Evolutionary conservation across 345 rosid species (phyloP).

Genomic region (Iberis pinnata): DNA sequence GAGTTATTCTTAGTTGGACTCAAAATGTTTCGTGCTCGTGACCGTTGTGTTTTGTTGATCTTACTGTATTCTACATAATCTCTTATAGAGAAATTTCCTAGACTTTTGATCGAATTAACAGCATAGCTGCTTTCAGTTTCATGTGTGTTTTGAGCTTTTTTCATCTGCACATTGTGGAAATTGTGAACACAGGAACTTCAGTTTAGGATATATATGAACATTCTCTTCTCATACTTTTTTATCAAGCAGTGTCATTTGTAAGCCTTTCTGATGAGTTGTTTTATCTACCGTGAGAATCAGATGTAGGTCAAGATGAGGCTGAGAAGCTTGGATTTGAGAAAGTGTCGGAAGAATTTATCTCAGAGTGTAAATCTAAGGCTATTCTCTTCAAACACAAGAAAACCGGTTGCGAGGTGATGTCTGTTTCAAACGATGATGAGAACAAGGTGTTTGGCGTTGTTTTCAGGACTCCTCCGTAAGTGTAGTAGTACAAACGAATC

Average conservation of each 20-base stretch:
- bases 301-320: conserved; percentile 47
- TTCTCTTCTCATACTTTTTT: neutral
- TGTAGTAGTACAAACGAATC: no score
- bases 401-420: conserved; percentile 88
- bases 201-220: no score
- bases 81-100: no score
- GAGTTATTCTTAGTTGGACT: neutral
- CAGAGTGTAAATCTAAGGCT: conserved; percentile 85
- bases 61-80: no score
- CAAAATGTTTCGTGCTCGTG: neutral
- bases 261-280: neutral
- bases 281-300: conserved; percentile 30
- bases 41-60: no score
- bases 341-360: conserved; percentile 75
- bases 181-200: no score
- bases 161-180: no score
- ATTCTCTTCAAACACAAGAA: conserved; percentile 80
- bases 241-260: neutral
- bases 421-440: conserved; percentile 83
- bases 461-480: conserved; percentile 91
- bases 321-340: conserved; percentile 80
- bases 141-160: no score
- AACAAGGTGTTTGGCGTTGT: conserved; percentile 84
- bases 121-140: no score
- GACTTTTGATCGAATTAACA: no score